Evolutionary conservation across 805 yeast genomes (phyloP).

Genomic region (Deakozyma indianensis): DNA sequence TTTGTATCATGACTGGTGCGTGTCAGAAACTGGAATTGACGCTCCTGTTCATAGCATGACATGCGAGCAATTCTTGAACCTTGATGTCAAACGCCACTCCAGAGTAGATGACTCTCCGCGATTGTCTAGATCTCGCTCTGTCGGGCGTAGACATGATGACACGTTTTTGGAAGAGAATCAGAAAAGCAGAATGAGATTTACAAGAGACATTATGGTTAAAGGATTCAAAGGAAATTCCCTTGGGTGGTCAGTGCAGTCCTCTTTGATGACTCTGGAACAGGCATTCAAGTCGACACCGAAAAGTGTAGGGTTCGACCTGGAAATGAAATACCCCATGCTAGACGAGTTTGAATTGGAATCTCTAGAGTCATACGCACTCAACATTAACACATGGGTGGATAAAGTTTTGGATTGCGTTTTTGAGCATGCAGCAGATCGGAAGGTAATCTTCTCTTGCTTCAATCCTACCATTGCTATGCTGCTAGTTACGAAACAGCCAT

Average conservation of each 20-base stretch:
- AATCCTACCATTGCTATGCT: slow-evolving; percentile 1
- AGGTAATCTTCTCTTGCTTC: background rate
- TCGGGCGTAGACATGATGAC: background rate
- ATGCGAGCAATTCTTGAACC: background rate
- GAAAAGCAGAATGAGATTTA: slow-evolving; percentile 1
- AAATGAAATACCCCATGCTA: slow-evolving; percentile 1
- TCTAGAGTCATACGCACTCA: background rate
- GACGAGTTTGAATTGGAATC: slow-evolving; percentile 1
- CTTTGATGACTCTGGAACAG: background rate
- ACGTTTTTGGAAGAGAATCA: slow-evolving; percentile 1
- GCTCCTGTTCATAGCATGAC: slow-evolving; percentile 1
- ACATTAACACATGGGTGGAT: background rate
- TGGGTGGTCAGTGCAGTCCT: background rate
- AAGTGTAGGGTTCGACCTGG: background rate
- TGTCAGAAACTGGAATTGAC: background rate
- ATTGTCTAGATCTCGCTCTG: background rate
- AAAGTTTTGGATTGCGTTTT: background rate
- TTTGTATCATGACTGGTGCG: slow-evolving; percentile 1
- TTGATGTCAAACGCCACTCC: background rate
- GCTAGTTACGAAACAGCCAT: background rate
- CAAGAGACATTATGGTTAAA: background rate
- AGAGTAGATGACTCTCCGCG: background rate
- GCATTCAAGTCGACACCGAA: background rate
- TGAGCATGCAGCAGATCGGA: background rate
- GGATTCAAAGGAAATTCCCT: background rate